Base-by-base conservation (phyloP, 768 basidiomycete species). In the Hygrophoropsis aurantiaca region DNA sequence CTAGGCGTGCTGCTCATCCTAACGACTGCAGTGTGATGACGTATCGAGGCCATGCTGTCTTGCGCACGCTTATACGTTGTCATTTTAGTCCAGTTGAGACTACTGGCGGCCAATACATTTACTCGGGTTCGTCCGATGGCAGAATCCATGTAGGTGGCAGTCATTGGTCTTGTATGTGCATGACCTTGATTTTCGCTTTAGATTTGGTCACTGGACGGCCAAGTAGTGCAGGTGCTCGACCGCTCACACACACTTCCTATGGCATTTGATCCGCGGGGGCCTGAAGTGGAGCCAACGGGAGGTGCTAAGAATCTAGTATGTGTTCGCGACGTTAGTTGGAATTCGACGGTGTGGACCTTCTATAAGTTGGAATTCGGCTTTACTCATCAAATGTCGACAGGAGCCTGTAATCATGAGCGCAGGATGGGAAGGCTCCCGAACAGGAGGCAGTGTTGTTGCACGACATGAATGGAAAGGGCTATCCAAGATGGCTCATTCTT, bases 391-490 rank as follows among this genome's bases (percentile, higher is more conserved):
- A 18, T 30, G 35, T 11, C 30, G 35, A 13, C 61, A 88, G 81
- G 86, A 94, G 74, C 94, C 95, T 32, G 84, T 87, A 18, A 62
- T 99, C 39, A 87, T 99, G 84, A 93, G 88, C 52, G 90, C 89
- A 5, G 93, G 83, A 3, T 98, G 97, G 95, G 84, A 87, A 35
- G 75, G 71, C 32, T 71, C 72, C 23, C 68, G 74, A 5, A 47
- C 50, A 25, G 78, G 76, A 16, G 82, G 85, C 11, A 93, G 91
- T 30, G 77, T 83, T 35, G 80, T 99, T 19, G 95, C 94, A 5
- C 77, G 88, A 55, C 97, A 99, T 56, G 91, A 97, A 68, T 99
- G 94, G 91, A 97, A 94, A 67, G 94, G 94, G 5, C 69, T 94
- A 45, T 78, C 79, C 1, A 94, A 92, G 67, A 79, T 82, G 70